These are phyloP conservation scores for Crucihimalaya himalaica DNA, from an alignment of 345 rosid species.

Conservation along the genomic window DNA sequence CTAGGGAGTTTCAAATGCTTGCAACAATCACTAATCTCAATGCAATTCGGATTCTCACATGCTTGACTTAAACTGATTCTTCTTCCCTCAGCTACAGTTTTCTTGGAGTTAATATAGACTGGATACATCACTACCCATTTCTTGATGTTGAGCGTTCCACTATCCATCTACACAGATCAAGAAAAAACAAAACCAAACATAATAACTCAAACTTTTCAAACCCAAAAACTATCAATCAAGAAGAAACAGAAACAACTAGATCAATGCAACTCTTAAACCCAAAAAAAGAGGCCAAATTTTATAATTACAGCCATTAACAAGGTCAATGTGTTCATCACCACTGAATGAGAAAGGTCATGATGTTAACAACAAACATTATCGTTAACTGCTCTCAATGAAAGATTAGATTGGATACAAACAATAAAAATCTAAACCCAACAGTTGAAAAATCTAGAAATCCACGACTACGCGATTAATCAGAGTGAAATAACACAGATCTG, in stretches of 20 bases:
- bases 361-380: not conserved
- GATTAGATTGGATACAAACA: not conserved
- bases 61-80: constrained; percentile 65
- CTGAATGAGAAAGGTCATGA: not conserved
- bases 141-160: constrained; percentile 47
- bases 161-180: constrained; percentile 47
- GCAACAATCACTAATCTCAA: constrained; percentile 90
- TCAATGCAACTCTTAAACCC: not conserved
- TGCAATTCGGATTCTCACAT: constrained; percentile 83
- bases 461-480: not conserved
- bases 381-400: not conserved
- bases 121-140: constrained; percentile 90
- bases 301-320: not conserved
- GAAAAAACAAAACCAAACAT: not conserved
- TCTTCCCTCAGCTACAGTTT: constrained; percentile 89
- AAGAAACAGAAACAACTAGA: not conserved
- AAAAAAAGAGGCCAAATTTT: not conserved
- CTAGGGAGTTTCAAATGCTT: constrained; percentile 61
- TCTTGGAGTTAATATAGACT: constrained; percentile 84
- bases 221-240: not conserved
- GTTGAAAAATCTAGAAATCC: not conserved
- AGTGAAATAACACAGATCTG: constrained; percentile 17
- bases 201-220: not conserved
- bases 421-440: not conserved
- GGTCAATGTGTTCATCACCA: not conserved